A percentile compares a stretch with the other conserved stretches of the same genome.
phyloP scores from a whole-genome alignment of 2,329 filamentous ascomycete genomes.

The Colletotrichum echinochloae region DNA sequence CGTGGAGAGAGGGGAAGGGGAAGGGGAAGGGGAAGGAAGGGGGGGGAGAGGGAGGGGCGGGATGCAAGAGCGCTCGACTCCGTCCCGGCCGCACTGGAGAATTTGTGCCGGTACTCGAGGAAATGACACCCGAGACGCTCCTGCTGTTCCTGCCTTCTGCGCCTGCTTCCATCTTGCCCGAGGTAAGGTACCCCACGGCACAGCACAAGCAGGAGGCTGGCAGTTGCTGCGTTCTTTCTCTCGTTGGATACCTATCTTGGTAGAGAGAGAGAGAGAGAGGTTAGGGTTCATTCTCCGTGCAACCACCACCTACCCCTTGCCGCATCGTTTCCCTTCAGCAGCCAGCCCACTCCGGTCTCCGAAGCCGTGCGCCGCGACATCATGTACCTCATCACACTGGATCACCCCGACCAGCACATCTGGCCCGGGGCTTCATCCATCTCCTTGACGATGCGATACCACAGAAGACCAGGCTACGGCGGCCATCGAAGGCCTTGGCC shows the following conservation, averaged over 20 bases:
- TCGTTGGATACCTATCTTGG: background rate
- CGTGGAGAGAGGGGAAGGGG: background rate
- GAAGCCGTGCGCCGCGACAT: background rate
- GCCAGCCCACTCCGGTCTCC: background rate
- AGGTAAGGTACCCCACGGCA: slow-evolving; percentile 1
- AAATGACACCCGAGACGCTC: background rate
- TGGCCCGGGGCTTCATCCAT: background rate
- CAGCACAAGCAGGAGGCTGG: background rate
- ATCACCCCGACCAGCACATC: background rate
- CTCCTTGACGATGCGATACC: slow-evolving; percentile 8
- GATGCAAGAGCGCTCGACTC: slow-evolving; percentile 5
- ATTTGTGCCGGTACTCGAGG: slow-evolving; percentile 24
- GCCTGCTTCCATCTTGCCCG: background rate
- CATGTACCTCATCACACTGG: slow-evolving; percentile 5
- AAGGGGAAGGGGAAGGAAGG: background rate
- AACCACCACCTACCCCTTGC: background rate
- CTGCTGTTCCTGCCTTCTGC: background rate
- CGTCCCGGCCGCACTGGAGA: slow-evolving; percentile 16
- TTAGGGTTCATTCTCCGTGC: slow-evolving; percentile 4
- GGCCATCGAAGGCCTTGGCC: slow-evolving; percentile 14
- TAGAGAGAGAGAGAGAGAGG: background rate
- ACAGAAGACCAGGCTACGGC: slow-evolving; percentile 26
- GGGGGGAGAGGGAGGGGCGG: background rate
- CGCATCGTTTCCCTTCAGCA: background rate
- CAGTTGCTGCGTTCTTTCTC: background rate